Conservation (phyloP, 768 basidiomycete genomes). For the Lactifluus hygrophoroides region DNA sequence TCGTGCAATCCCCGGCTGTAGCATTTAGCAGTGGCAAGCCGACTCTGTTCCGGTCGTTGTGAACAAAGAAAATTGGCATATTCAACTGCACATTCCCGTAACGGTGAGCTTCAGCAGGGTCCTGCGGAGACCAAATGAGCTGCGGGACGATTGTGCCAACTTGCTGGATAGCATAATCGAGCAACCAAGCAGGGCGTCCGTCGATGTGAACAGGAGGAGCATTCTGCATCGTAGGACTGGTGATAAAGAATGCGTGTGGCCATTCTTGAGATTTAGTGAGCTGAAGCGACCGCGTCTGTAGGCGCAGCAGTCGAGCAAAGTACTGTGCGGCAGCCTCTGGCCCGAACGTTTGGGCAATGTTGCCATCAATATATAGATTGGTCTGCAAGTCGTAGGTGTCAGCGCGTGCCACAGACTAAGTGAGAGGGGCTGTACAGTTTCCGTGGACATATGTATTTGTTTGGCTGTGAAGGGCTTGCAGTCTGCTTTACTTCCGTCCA, state of each 20-base stretch:
- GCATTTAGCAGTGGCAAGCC: background rate
- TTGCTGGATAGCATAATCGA: background rate
- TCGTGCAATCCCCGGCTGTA: background rate
- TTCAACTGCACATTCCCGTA: background rate
- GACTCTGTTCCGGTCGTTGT: background rate
- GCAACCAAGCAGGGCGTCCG: background rate
- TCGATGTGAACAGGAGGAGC: background rate
- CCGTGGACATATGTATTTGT: background rate
- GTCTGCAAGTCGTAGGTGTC: background rate
- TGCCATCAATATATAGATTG: background rate
- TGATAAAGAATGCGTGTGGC: background rate
- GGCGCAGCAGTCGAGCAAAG: background rate
- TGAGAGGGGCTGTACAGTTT: background rate
- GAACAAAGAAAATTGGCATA: constrained; percentile 7
- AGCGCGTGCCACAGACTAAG: background rate
- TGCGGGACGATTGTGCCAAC: constrained; percentile 6
- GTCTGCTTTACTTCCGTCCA: background rate
- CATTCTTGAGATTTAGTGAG: background rate
- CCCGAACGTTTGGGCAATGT: constrained; percentile 1
- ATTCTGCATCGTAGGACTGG: background rate
- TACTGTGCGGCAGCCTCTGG: background rate
- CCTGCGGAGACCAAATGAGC: background rate
- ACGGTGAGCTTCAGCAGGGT: background rate
- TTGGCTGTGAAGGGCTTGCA: background rate
- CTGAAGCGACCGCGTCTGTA: background rate